Base-by-base conservation (phyloP, 805 yeast species). In the Aciculoconidium aculeatum region DNA sequence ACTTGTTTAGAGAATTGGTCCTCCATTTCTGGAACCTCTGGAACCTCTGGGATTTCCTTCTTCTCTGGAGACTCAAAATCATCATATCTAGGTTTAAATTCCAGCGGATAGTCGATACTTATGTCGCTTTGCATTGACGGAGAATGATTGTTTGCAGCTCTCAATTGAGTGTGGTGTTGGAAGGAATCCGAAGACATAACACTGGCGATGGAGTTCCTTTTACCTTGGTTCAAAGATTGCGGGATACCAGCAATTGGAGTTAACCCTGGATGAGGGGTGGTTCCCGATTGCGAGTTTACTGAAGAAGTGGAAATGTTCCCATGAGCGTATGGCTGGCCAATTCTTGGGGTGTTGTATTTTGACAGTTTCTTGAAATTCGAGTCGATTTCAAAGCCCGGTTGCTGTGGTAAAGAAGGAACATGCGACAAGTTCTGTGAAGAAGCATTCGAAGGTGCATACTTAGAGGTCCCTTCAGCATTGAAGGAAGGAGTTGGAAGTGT, bases 81-180 rank as follows among this genome's bases (percentile, higher is more conserved):
- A 17, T 7, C 20, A 7, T 7, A 10, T 17, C 11, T 31, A 1
- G 46, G 15, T 32, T 45, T 52, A 34, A 52, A 47, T 11, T 53
- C 58, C 29, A 32, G 41, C 3, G 58, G 58, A 34, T 49, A 52
- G 28, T 53, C 60, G 30, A 50, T 33, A 25, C 59, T 53, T 6
- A 52, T 38, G 32, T 55, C 62, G 37, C 62, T 55, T 17, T 55
- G 60, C 14, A 47, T 34, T 3, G 59, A 47, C 5, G 61, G 52
- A 2, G 61, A 48, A 30, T 44, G 51, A 7, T 37, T 36, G 27
- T 46, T 49, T 10, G 30, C 30, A n/a, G n/a, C n/a, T 14, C 41
- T 28, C 9, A 35, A 22, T n/a, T n/a, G n/a, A n/a, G n/a, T n/a
- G n/a, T n/a, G n/a, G n/a, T n/a, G n/a, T n/a, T n/a, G n/a, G 30